A percentile compares a stretch with the other conserved stretches of the same genome.
Conservation (phyloP, 176 grass and related monocot genomes). For the Carex cristatella region DNA sequence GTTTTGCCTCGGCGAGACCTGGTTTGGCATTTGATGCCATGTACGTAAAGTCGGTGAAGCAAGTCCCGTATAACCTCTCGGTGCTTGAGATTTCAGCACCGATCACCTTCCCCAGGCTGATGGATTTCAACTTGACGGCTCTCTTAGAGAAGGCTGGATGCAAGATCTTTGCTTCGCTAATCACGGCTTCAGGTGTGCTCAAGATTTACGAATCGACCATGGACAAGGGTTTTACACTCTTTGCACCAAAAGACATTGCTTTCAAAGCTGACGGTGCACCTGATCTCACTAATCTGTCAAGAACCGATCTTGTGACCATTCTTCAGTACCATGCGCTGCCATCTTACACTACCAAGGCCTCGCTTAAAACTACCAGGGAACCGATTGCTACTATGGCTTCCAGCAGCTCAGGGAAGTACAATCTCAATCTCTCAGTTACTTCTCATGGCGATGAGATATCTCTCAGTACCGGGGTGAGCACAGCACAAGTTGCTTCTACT, state of each 20-base stretch:
- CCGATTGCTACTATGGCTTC: slow-evolving; percentile 63
- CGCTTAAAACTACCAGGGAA: slow-evolving; percentile 59
- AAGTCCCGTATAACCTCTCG: slow-evolving; percentile 79
- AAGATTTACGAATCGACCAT: slow-evolving; percentile 71
- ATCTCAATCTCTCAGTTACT: slow-evolving; percentile 67
- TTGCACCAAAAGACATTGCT: slow-evolving; percentile 81
- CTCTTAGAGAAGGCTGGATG: slow-evolving; percentile 86
- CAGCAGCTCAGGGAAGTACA: slow-evolving; percentile 47
- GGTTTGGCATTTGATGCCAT: slow-evolving; percentile 58
- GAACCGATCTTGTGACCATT: slow-evolving; percentile 67
- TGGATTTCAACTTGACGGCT: slow-evolving; percentile 59
- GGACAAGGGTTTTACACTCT: slow-evolving; percentile 80
- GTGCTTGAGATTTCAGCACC: slow-evolving; percentile 77
- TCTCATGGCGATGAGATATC: slow-evolving; percentile 66
- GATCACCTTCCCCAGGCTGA: slow-evolving; percentile 65
- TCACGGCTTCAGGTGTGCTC: slow-evolving; percentile 62
- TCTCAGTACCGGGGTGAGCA: slow-evolving; percentile 62
- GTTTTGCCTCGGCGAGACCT: slow-evolving; percentile 60
- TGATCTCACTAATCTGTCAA: slow-evolving; percentile 56
- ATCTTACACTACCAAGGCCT: slow-evolving; percentile 67
- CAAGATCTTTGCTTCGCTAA: slow-evolving; percentile 71
- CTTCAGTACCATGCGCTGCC: slow-evolving; percentile 89
- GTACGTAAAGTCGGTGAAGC: slow-evolving; percentile 59
- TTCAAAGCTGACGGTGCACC: slow-evolving; percentile 62
- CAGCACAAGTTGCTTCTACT: slow-evolving; percentile 60